Evolutionary conservation across 192 early-diverging fungal species (phyloP), one percentile per base, ranked within the genome.

Genomic region (Entomortierella chlamydospora): DNA sequence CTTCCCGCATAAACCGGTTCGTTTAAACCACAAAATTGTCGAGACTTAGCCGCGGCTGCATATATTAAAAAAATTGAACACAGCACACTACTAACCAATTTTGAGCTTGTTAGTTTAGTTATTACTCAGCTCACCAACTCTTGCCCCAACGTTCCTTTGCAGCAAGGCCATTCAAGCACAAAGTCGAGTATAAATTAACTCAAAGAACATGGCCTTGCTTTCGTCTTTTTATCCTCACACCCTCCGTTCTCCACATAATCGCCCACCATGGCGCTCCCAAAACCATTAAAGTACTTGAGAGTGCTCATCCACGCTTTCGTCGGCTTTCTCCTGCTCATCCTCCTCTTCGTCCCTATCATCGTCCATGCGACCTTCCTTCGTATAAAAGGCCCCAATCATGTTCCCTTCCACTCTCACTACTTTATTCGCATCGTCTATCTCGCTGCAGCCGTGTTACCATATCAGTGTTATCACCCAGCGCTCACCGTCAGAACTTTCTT

Each of bases 401-500:
- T 79, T 22, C 76, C 76, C 5, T 33, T 79, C 22, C 67, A 70
- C 42, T 70, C 68, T 1, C 76, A 79, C 61, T 79, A 59, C 43
- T 70, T 79, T 29, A 58, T 70, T 25, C 67, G 76, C 28, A 70
- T 70, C 51, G 68, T 70, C 39, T 79, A 79, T 25, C 49, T 79
- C 55, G 76, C 76, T 10, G 76, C 76, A 5, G 76, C 76, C 62
- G 59, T 79, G 76, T 70, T 79, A 61, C 76, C 76, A 7, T 70
- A 79, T 25, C 76, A 79, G 33, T 79, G 76, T 61, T 79, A 79
- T 5, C 54, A 53, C 25, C 76, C 76, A 15, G 76, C 68, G 33
- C n/a, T 79, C 9, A 30, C 67, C 37, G n/a, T 79, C 9, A 50
- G 76, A 10, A 79, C 76, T 2, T 12, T 49, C 18, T 37, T 79